Conservation (phyloP, 2,329 filamentous ascomycete genomes). For the Orbilia ellipsospora region DNA sequence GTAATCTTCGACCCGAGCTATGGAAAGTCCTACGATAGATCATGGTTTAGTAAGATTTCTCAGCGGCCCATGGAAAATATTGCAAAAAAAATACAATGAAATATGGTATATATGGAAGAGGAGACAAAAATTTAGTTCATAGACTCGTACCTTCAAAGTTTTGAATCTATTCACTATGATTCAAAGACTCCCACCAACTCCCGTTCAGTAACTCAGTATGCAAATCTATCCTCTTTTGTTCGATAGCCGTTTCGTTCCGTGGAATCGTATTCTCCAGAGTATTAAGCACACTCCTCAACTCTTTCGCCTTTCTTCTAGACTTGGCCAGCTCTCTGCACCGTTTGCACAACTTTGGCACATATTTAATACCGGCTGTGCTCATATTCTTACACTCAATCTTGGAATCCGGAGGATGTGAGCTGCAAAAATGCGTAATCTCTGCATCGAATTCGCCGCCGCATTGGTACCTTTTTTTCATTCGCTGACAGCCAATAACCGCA, state of each 20-base stretch:
- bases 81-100: no score
- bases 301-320: neutral
- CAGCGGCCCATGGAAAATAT: no score
- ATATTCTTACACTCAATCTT: neutral
- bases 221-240: neutral
- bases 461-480: constrained; percentile 15
- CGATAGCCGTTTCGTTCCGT: neutral
- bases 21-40: no score
- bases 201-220: neutral
- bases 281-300: neutral
- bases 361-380: neutral
- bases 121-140: no score
- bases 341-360: constrained; percentile 3
- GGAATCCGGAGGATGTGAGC: constrained; percentile 7
- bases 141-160: no score
- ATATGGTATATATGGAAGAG: no score
- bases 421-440: constrained; percentile 20
- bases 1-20: no score
- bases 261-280: neutral
- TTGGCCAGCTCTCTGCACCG: neutral
- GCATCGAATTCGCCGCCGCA: constrained; percentile 27
- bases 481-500: constrained; percentile 12
- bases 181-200: neutral
- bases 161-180: neutral
- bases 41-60: no score